These are phyloP conservation scores for Populus trichocarpa DNA, from an alignment of 441 rosid genomes.

Conservation along the genomic window DNA sequence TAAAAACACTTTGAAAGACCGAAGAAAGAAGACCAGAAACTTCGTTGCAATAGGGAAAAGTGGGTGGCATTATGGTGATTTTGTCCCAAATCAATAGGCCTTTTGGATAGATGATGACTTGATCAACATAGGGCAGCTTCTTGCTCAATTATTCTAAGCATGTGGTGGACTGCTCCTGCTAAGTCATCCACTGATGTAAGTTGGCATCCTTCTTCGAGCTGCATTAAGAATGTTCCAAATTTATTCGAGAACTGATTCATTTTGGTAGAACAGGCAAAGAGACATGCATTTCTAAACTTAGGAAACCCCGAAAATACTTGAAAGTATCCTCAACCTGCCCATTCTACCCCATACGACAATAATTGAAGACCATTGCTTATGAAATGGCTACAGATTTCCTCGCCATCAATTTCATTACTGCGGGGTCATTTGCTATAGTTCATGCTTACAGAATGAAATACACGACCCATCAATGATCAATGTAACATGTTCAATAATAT, in stretches of 20 bases:
- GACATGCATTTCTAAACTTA: background rate
- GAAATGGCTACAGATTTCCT: background rate
- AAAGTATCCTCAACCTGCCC: background rate
- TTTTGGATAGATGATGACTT: constrained; percentile 11
- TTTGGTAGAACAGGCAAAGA: constrained; percentile 3
- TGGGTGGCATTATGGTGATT: constrained; percentile 11
- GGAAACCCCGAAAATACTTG: constrained; percentile 3
- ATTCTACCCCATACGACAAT: background rate
- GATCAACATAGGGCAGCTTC: constrained; percentile 29
- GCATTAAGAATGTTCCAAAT: constrained; percentile 20
- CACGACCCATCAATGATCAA: background rate
- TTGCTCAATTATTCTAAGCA: constrained; percentile 72
- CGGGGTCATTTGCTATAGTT: background rate
- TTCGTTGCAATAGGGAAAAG: background rate
- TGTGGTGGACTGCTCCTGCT: constrained; percentile 77
- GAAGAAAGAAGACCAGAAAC: background rate
- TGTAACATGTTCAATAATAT: background rate
- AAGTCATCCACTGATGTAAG: constrained; percentile 80
- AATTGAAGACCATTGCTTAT: constrained; percentile 4
- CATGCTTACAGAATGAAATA: background rate
- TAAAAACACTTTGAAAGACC: background rate
- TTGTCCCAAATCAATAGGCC: constrained; percentile 11
- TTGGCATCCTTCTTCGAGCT: constrained; percentile 94
- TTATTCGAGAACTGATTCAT: constrained; percentile 6
- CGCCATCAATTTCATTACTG: background rate